Evolutionary conservation across 768 basidiomycete genomes (phyloP).

Genomic region (Hemileccinum rubropunctum): DNA sequence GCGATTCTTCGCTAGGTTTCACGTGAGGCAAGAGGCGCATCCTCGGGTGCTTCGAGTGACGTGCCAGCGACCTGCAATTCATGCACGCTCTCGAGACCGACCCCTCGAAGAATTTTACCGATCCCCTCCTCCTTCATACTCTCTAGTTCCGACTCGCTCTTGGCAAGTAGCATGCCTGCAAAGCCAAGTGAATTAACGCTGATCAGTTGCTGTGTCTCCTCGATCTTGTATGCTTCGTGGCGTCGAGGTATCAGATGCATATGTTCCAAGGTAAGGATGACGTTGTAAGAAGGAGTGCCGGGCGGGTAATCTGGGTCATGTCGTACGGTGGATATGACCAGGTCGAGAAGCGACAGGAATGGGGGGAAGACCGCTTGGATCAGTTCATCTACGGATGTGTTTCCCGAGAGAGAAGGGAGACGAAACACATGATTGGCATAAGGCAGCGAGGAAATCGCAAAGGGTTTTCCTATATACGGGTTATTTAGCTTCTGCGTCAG

Average conservation of each 20-base stretch:
- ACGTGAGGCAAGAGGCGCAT: background rate
- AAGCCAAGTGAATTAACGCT: constrained; percentile 87
- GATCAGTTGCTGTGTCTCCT: constrained; percentile 53
- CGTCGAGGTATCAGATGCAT: constrained; percentile 82
- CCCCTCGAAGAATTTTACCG: constrained; percentile 57
- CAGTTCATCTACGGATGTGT: constrained; percentile 39
- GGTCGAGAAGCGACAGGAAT: constrained; percentile 74
- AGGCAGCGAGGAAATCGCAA: constrained; percentile 61
- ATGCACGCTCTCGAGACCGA: constrained; percentile 66
- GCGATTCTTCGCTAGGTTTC: too few relatives aligned
- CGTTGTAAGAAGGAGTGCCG: constrained; percentile 78
- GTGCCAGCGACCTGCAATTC: constrained; percentile 59
- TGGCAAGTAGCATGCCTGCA: constrained; percentile 86
- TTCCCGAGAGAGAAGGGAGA: constrained; percentile 24
- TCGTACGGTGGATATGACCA: constrained; percentile 70
- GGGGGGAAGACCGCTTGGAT: constrained; percentile 52
- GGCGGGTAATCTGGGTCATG: constrained; percentile 60
- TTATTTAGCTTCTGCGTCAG: constrained; percentile 2
- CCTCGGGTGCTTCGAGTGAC: constrained; percentile 34
- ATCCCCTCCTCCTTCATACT: constrained; percentile 63
- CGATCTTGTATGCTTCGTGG: constrained; percentile 54
- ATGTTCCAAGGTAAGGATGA: constrained; percentile 78
- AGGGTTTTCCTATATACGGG: constrained; percentile 58
- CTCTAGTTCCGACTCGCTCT: constrained; percentile 74
- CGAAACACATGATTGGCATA: constrained; percentile 83